Conservation (phyloP, 1,139 yeast genomes). For the Yamadazyma mexicana region DNA sequence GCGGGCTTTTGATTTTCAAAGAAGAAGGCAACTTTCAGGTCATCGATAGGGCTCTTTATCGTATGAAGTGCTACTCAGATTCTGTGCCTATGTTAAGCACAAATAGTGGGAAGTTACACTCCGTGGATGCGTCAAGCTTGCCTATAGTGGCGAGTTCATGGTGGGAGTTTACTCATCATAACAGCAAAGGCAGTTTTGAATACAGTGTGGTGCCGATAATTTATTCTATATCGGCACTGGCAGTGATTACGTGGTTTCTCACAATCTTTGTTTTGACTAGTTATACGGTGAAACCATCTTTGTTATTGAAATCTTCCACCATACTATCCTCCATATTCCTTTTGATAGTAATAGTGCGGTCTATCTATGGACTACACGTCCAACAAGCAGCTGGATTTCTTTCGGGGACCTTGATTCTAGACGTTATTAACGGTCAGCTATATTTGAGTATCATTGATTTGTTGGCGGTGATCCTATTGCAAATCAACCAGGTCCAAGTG, state of each 20-base stretch:
- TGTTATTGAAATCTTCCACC: slow-evolving; percentile 46
- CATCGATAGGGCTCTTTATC: slow-evolving; percentile 27
- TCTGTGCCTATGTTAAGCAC: slow-evolving; percentile 45
- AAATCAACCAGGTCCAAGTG: slow-evolving; percentile 75
- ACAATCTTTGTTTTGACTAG: slow-evolving; percentile 65
- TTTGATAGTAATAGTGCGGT: slow-evolving; percentile 47
- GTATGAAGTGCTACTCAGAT: slow-evolving; percentile 37
- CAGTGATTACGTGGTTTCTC: slow-evolving; percentile 63
- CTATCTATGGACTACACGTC: slow-evolving; percentile 42
- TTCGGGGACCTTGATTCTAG: slow-evolving; percentile 52
- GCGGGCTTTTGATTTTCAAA: slow-evolving; percentile 38
- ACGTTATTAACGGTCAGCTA: slow-evolving; percentile 44
- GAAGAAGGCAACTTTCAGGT: slow-evolving; percentile 20
- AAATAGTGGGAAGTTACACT: slow-evolving; percentile 34
- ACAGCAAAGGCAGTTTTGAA: slow-evolving; percentile 45
- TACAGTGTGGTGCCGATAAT: slow-evolving; percentile 62
- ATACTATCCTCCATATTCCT: slow-evolving; percentile 55
- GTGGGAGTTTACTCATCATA: slow-evolving; percentile 32
- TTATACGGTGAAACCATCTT: slow-evolving; percentile 55
- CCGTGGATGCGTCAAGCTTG: slow-evolving; percentile 27
- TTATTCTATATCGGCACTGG: slow-evolving; percentile 62
- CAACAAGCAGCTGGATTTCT: slow-evolving; percentile 60
- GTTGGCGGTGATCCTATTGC: slow-evolving; percentile 58
- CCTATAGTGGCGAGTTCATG: slow-evolving; percentile 45
- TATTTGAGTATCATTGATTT: slow-evolving; percentile 64